Evolutionary conservation across 345 rosid species (phyloP), one percentile per base, ranked within the genome.

Genomic region (Salix arbutifolia): DNA sequence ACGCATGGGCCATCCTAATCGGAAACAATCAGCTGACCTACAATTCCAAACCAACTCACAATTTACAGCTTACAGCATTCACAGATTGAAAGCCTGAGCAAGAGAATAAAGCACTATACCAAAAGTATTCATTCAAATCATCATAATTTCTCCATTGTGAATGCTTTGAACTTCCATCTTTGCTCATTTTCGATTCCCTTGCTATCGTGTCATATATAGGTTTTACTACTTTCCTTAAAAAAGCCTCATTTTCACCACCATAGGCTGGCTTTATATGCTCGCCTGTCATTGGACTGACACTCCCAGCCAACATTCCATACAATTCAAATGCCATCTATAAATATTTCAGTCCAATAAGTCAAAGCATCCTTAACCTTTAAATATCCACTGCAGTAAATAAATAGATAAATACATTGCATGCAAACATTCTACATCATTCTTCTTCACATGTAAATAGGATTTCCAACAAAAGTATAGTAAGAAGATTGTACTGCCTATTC

Each of bases 81-180:
- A 60, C 69, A 72, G 12, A 53, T 3, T 28, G 38, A 18, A 52
- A 67, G 26, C 1, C 35, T 25, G 61, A 53, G 33, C 6, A 64
- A 48, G 6, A n/a, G 52, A 46, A 46, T 46, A 10, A 28, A 16
- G 30, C 35, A 64, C 30, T 16, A 9, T 84, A 96, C 99, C 99
- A 96, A 83, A 96, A 96, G 83, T 88, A 96, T 81, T 96, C 98
- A 83, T 96, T 96, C 78, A 96, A 80, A 87, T 96, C 99, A 87
- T 96, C 99, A 81, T 96, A 96, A 74, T 96, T 96, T 79, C 99
- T 93, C 99, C 99, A 96, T 67, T 92, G 97, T 16, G 98, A 96
- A 82, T 96, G 99, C 86, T 96, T 96, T 78, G 99, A 96, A 80
- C 78, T 92, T 70, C 97, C 99, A 70, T 33, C 85, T 80, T 89